These are phyloP conservation scores for Fusarium irregulare DNA, from an alignment of 2,329 filamentous ascomycete genomes.

Conservation along the genomic window DNA sequence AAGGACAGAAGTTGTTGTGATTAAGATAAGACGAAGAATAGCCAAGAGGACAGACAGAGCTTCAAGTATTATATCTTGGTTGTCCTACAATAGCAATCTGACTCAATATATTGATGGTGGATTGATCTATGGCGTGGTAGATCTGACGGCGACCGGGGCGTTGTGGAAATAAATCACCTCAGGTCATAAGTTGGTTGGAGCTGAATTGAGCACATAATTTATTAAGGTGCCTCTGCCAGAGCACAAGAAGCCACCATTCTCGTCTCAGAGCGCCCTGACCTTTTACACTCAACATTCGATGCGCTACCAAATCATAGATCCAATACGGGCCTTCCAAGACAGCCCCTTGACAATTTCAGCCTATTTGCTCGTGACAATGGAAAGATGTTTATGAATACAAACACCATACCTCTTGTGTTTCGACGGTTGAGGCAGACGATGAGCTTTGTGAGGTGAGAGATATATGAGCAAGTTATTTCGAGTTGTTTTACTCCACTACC, in stretches of 20 bases:
- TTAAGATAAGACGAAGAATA: not conserved
- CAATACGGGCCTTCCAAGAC: slow-evolving; percentile 16
- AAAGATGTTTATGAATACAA: slow-evolving; percentile 8
- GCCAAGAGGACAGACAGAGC: not conserved
- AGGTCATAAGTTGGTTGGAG: slow-evolving; percentile 43
- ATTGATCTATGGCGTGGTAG: slow-evolving; percentile 45
- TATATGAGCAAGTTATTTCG: slow-evolving; percentile 42
- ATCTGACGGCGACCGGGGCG: slow-evolving; percentile 38
- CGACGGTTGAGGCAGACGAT: not conserved
- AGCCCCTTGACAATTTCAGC: slow-evolving; percentile 17
- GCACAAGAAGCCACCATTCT: slow-evolving; percentile 28
- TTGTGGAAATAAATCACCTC: slow-evolving; percentile 41
- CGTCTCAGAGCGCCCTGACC: slow-evolving; percentile 38
- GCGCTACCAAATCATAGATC: slow-evolving; percentile 26
- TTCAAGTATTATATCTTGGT: slow-evolving; percentile 1
- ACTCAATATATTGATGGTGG: slow-evolving; percentile 18
- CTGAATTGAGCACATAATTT: slow-evolving; percentile 46
- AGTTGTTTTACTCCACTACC: slow-evolving; percentile 21
- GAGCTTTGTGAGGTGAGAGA: slow-evolving; percentile 15
- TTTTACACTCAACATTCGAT: slow-evolving; percentile 36
- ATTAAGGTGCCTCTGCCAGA: slow-evolving; percentile 28
- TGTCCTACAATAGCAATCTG: slow-evolving; percentile 6
- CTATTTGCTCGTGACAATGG: slow-evolving; percentile 23
- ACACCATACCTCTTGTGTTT: not conserved
- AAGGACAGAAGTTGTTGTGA: not conserved